These are phyloP conservation scores for Stachybotrys elegans DNA, from an alignment of 2,329 filamentous ascomycete genomes.

Conservation along the genomic window DNA sequence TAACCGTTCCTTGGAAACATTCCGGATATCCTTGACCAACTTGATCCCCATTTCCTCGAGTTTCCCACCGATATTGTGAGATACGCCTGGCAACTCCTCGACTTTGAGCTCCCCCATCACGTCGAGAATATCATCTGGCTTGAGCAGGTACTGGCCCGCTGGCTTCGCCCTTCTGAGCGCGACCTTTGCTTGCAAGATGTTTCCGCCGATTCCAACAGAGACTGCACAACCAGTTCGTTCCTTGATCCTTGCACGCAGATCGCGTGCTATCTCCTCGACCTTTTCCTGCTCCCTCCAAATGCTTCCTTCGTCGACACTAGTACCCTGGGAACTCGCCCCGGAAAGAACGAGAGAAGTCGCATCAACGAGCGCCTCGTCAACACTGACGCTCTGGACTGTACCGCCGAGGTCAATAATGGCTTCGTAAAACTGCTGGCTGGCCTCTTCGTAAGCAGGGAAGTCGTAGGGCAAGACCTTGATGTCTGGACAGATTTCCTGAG, in stretches of 20 bases:
- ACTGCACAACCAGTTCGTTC: constrained; percentile 77
- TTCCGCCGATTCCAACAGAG: constrained; percentile 86
- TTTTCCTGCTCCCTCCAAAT: constrained; percentile 74
- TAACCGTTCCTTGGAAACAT: constrained; percentile 71
- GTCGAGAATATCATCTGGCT: constrained; percentile 70
- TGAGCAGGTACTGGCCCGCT: constrained; percentile 85
- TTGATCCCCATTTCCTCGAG: constrained; percentile 82
- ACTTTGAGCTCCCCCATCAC: constrained; percentile 76
- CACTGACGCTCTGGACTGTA: constrained; percentile 89
- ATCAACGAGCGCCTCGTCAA: constrained; percentile 91
- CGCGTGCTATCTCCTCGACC: constrained; percentile 62
- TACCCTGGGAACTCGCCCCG: constrained; percentile 60
- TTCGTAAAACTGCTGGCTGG: constrained; percentile 83
- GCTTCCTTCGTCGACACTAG: constrained; percentile 59
- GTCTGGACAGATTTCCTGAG: constrained; percentile 75
- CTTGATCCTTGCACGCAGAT: constrained; percentile 66
- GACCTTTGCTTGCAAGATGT: constrained; percentile 87
- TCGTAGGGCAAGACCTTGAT: constrained; percentile 93
- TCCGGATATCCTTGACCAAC: constrained; percentile 76
- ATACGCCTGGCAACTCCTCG: constrained; percentile 84
- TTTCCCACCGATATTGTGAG: constrained; percentile 80
- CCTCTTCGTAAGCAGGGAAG: constrained; percentile 89
- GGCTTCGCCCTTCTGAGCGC: constrained; percentile 90
- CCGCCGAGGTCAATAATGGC: constrained; percentile 75
- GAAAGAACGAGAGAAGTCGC: constrained; percentile 66